These are phyloP conservation scores for Microcyclospora pomicola DNA, from an alignment of 2,329 filamentous ascomycete species.

Conservation along the genomic window DNA sequence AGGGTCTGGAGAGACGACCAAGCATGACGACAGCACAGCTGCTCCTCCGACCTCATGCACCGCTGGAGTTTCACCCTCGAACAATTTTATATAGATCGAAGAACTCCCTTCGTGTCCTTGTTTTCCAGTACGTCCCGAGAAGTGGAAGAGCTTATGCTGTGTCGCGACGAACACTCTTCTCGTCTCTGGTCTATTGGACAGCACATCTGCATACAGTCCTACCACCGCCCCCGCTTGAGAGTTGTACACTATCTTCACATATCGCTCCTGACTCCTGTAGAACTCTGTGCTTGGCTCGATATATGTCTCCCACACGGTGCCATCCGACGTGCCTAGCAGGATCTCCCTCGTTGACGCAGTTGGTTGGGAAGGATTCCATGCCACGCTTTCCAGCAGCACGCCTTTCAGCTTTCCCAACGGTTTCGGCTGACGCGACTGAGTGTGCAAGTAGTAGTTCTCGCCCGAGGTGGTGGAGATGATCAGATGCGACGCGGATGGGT, in stretches of 20 bases:
- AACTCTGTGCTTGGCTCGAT: slow-evolving; percentile 92
- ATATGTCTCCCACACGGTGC: slow-evolving; percentile 86
- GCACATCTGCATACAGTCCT: slow-evolving; percentile 69
- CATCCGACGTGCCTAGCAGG: slow-evolving; percentile 78
- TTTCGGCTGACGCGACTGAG: slow-evolving; percentile 79
- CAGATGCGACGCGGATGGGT: slow-evolving; percentile 88
- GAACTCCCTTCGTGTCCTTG: slow-evolving; percentile 63
- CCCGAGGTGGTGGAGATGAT: slow-evolving; percentile 81
- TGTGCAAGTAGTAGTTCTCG: slow-evolving; percentile 97
- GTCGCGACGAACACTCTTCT: slow-evolving; percentile 71
- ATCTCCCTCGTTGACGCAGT: slow-evolving; percentile 94
- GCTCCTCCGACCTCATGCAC: slow-evolving; percentile 56
- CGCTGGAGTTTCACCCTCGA: slow-evolving; percentile 71
- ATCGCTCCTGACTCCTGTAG: slow-evolving; percentile 88
- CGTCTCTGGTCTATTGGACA: slow-evolving; percentile 54
- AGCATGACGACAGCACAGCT: slow-evolving; percentile 43
- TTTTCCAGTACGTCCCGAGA: slow-evolving; percentile 62
- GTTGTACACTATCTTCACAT: slow-evolving; percentile 71
- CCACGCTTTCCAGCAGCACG: slow-evolving; percentile 74
- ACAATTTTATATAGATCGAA: slow-evolving; percentile 74
- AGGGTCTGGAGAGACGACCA: slow-evolving; percentile 65
- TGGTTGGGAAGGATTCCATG: slow-evolving; percentile 87
- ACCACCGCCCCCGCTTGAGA: slow-evolving; percentile 70
- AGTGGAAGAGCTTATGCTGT: slow-evolving; percentile 62
- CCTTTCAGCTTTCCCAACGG: slow-evolving; percentile 69